These are phyloP conservation scores for Chloranthus sessilifolius DNA, from an alignment of 164 flowering plant species.

Conservation along the genomic window DNA sequence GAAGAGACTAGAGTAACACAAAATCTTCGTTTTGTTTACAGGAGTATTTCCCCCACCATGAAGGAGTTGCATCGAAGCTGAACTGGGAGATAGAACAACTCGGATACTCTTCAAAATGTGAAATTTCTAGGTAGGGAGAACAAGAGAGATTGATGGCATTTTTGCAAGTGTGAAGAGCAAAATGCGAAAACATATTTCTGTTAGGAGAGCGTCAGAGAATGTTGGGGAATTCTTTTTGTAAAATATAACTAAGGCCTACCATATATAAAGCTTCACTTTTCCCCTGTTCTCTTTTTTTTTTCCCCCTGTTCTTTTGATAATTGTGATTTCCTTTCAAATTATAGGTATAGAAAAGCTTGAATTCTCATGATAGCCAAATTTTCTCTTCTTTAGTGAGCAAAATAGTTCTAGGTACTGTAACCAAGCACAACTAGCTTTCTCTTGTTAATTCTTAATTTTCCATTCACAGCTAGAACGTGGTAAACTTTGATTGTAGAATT, in stretches of 20 bases:
- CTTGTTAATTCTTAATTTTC: no score
- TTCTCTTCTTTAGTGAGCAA: no score
- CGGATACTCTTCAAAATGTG: conserved; percentile 47
- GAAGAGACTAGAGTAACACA: no score
- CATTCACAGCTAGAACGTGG: no score
- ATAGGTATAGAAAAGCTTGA: no score
- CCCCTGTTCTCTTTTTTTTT: conserved; percentile 7
- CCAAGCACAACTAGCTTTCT: no score
- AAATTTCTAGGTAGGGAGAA: conserved; percentile 45
- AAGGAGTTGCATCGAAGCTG: conserved; percentile 65
- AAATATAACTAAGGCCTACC: conserved; percentile 32
- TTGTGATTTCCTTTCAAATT: no score
- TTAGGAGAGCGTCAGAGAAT: conserved; percentile 1
- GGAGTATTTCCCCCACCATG: conserved; percentile 91
- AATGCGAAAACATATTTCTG: conserved; percentile 23
- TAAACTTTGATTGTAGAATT: no score
- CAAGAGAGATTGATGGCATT: conserved; percentile 15
- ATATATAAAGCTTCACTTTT: conserved; percentile 29
- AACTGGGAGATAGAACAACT: conserved; percentile 86
- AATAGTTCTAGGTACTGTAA: no score
- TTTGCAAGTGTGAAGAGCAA: conserved; percentile 22
- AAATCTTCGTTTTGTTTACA: no score
- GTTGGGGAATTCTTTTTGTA: conserved; percentile 32
- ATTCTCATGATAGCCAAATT: no score
- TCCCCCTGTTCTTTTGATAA: no score